Percentiles rank a stretch among this genome's conserved stretches.
Evolutionary conservation across 31 red algal species (phyloP).

Genomic region (Asparagopsis taxiformis): DNA sequence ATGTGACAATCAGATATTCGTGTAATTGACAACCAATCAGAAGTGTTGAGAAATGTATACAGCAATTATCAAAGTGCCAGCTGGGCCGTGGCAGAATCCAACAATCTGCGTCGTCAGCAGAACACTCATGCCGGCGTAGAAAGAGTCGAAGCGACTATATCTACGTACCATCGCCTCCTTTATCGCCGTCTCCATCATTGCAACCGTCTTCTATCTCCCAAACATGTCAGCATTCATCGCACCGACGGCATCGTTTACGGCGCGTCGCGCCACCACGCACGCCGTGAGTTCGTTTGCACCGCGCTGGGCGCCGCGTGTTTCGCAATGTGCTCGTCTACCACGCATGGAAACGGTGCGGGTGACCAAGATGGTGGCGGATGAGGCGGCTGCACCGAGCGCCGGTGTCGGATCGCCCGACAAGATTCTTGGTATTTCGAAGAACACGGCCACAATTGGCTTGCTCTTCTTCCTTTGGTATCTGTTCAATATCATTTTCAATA

Average conservation of each 20-base stretch:
- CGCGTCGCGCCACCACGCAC: not conserved
- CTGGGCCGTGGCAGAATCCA: too few relatives aligned
- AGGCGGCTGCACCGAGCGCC: not conserved
- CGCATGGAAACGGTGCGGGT: not conserved
- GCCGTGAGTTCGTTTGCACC: not conserved
- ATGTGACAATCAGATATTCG: too few relatives aligned
- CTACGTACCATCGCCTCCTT: too few relatives aligned
- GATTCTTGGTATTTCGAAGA: not conserved
- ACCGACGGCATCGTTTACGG: not conserved
- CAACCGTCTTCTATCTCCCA: too few relatives aligned
- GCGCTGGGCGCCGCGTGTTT: not conserved
- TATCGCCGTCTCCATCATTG: too few relatives aligned
- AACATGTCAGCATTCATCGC: not conserved
- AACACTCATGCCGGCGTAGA: too few relatives aligned
- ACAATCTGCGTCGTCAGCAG: too few relatives aligned
- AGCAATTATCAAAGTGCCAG: too few relatives aligned
- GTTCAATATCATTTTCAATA: slow-evolving; percentile 98
- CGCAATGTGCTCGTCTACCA: not conserved
- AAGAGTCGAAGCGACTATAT: too few relatives aligned
- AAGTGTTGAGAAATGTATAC: too few relatives aligned
- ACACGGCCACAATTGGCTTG: slow-evolving; percentile 56
- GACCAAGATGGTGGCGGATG: not conserved
- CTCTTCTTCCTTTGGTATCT: slow-evolving; percentile 89
- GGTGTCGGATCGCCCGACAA: not conserved
- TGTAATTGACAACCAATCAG: too few relatives aligned